Conservation (phyloP, 306 rosid species). For the Lathyrus sativus region DNA sequence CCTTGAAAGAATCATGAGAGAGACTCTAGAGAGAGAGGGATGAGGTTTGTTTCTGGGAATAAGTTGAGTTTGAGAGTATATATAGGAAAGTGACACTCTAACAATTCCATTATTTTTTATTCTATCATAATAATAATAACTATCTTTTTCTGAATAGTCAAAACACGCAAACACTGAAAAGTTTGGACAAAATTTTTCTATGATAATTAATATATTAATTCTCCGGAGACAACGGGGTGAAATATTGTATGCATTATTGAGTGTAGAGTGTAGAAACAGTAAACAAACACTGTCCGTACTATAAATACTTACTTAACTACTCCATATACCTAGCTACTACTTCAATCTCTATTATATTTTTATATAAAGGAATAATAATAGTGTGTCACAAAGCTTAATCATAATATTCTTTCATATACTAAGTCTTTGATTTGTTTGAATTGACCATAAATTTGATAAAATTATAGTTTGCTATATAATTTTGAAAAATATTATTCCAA, state of each 20-base stretch:
- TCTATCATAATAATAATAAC: conserved; percentile 9
- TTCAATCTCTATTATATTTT: too few relatives aligned
- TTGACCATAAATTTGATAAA: too few relatives aligned
- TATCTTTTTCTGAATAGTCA: conserved; percentile 49
- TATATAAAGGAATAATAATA: too few relatives aligned
- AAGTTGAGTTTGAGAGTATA: conserved; percentile 67
- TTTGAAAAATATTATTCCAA: too few relatives aligned
- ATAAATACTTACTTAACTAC: too few relatives aligned
- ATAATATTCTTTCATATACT: too few relatives aligned
- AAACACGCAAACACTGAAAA: conserved; percentile 50
- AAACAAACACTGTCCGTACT: neutral
- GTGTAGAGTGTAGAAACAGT: neutral
- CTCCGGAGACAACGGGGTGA: conserved; percentile 49
- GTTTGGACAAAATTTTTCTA: conserved; percentile 30
- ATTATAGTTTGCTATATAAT: too few relatives aligned
- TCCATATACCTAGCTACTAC: too few relatives aligned
- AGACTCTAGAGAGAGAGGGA: conserved; percentile 19
- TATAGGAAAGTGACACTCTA: conserved; percentile 84
- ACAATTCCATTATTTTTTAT: conserved; percentile 49
- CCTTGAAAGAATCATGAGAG: conserved; percentile 35
- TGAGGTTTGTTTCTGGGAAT: conserved; percentile 33
- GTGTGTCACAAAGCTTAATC: too few relatives aligned
- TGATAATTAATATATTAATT: neutral
- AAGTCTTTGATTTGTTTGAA: too few relatives aligned
- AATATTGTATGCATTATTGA: neutral